Evolutionary conservation across 495 filamentous ascomycete species (phyloP).

Genomic region (Bombardia bombarda): DNA sequence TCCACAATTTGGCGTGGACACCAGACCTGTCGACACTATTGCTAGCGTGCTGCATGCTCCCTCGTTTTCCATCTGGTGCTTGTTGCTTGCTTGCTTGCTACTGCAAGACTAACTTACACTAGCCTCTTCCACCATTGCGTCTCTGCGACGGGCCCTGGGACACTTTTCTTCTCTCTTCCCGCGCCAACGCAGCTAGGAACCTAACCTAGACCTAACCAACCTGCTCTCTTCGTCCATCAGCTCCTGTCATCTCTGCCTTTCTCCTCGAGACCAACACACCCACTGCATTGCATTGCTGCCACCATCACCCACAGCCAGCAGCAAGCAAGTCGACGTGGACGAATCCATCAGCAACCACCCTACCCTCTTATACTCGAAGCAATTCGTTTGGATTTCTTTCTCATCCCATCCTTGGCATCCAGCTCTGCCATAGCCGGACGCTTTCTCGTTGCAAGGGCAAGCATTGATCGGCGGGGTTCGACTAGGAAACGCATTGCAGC

Average conservation of each 20-base stretch:
- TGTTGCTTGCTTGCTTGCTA: constrained; percentile 2
- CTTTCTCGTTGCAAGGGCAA: background rate
- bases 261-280: constrained; percentile 4
- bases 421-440: background rate
- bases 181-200: background rate
- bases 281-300: background rate
- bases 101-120: background rate
- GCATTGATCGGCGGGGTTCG: constrained; percentile 1
- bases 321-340: background rate
- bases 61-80: constrained; percentile 20
- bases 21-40: constrained; percentile 21
- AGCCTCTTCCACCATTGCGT: background rate
- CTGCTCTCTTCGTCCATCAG: background rate
- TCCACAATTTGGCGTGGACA: constrained; percentile 17
- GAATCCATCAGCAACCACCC: too few species aligned
- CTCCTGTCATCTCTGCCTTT: constrained; percentile 3
- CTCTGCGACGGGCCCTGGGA: background rate
- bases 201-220: background rate
- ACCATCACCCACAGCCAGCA: background rate
- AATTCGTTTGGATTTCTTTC: too few species aligned
- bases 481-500: constrained; percentile 2
- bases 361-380: too few species aligned
- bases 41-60: constrained; percentile 28
- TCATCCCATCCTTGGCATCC: background rate
- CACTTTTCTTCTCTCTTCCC: constrained; percentile 2